phyloP scores from a whole-genome alignment of 2,329 filamentous ascomycete genomes.

The Xenoacremonium recifei region DNA sequence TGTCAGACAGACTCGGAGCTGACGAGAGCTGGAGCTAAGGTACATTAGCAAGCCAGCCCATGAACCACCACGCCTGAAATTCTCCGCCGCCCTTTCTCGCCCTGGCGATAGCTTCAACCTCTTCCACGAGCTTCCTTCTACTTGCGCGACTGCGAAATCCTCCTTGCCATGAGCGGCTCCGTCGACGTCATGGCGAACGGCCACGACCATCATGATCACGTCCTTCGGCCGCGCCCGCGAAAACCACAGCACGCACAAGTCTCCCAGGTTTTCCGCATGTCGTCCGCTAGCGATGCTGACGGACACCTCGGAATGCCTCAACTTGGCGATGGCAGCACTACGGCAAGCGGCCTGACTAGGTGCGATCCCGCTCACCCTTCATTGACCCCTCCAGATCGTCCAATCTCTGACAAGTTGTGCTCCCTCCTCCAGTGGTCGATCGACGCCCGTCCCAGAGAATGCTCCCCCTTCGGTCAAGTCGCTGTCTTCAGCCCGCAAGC shows the following conservation, averaged over 20 bases:
- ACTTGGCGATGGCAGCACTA: conserved; percentile 30
- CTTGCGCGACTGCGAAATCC: no score
- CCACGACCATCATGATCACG: conserved; percentile 35
- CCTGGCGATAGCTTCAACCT: no score
- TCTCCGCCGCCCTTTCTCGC: no score
- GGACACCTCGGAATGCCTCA: conserved; percentile 29
- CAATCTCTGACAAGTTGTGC: conserved; percentile 9
- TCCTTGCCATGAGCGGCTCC: conserved; percentile 25
- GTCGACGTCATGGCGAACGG: conserved; percentile 27
- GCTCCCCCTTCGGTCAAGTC: conserved; percentile 90
- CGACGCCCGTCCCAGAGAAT: conserved; percentile 82
- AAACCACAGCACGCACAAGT: conserved; percentile 50
- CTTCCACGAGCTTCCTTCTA: no score
- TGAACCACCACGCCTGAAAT: no score
- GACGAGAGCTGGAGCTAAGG: no score
- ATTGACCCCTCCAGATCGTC: no score
- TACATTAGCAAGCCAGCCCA: no score
- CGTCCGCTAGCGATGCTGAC: conserved; percentile 33
- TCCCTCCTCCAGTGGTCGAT: conserved; percentile 62
- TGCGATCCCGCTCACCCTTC: conserved; percentile 18
- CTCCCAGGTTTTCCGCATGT: conserved; percentile 39
- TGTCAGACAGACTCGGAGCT: no score
- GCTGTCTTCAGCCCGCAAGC: conserved; percentile 80
- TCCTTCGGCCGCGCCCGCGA: conserved; percentile 49
- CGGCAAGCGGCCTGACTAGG: conserved; percentile 46